Evolutionary conservation across 2,329 filamentous ascomycete species (phyloP).

Genomic region (Neospermospora avenae): DNA sequence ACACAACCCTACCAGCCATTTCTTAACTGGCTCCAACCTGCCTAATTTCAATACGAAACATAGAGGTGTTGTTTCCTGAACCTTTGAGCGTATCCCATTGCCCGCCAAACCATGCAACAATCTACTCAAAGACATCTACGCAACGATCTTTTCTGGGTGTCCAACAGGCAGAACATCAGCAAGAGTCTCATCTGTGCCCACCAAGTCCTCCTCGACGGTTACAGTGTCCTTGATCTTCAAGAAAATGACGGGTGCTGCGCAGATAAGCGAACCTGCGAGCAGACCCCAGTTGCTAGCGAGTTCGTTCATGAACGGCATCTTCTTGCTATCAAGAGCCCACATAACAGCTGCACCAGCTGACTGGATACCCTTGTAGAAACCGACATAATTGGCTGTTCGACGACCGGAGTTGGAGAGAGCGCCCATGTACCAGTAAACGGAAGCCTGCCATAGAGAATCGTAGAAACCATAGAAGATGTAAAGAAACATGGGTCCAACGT

Average conservation of each 20-base stretch:
- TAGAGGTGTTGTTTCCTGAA: neutral
- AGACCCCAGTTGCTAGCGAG: constrained; percentile 77
- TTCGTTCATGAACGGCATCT: constrained; percentile 64
- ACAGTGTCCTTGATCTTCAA: constrained; percentile 79
- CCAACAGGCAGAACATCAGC: constrained; percentile 55
- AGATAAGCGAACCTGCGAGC: constrained; percentile 66
- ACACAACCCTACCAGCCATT: neutral
- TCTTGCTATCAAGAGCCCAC: constrained; percentile 64
- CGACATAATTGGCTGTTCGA: constrained; percentile 87
- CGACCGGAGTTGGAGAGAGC: constrained; percentile 88
- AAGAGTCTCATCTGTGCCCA: constrained; percentile 79
- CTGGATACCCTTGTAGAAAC: constrained; percentile 87
- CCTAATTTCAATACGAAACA: neutral
- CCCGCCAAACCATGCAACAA: neutral
- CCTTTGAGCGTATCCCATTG: neutral
- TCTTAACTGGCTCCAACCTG: no score
- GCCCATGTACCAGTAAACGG: constrained; percentile 95
- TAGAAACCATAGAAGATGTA: constrained; percentile 91
- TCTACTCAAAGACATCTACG: neutral
- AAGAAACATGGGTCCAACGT: constrained; percentile 77
- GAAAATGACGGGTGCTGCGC: constrained; percentile 77
- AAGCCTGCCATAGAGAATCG: constrained; percentile 87
- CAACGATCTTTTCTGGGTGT: constrained; percentile 18
- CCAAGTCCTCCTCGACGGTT: constrained; percentile 75
- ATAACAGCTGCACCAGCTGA: constrained; percentile 80